Base-by-base conservation (phyloP, 768 basidiomycete genomes). In the Tulasnella sp. region DNA sequence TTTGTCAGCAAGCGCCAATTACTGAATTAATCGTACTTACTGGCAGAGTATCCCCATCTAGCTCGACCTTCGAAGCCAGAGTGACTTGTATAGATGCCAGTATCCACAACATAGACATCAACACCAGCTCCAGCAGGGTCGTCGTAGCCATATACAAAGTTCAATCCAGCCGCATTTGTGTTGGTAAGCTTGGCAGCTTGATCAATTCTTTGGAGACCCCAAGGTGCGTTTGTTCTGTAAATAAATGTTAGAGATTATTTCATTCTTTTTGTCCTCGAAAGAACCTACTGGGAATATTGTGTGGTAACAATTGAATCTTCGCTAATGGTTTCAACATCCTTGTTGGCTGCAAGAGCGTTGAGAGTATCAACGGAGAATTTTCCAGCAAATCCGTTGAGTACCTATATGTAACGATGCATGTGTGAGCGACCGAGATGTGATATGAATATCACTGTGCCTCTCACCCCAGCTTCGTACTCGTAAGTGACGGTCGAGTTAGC, bases 71-170 rank as follows among this genome's bases (percentile, higher is more conserved):
- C 67, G 48, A 73, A 73, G 53, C 57, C 33, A 46, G 57, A 58
- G 50, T 64, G 62, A 16, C 25, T 33, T 10, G 48, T 58, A 54
- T 48, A 59, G 34, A 63, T 60, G 16, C 63, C 63, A 9, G 56
- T 57, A 68, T 69, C 72, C 49, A 72, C 59, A 45, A 72, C 56
- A 54, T 70, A 72, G 54, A 73, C 64, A 56, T 68, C 67, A 28
- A 67, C 68, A n/a, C 66, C 67, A 20, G 50, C 34, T 22, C 68
- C 68, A 8, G 62, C 67, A 27, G 61, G 12, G 3, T 24, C 37
- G 13, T 16, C n/a, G 16, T 39, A 41, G 5, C 27, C 34, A 22
- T 53, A 48, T 20, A 20, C 22, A 15, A 24, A 28, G 3, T 10
- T 15, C 31, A 24, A 29, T 9, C 10, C 3, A n/a, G 25, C 28